Conservation (phyloP, 306 rosid species). For the Vigna nakashimae region DNA sequence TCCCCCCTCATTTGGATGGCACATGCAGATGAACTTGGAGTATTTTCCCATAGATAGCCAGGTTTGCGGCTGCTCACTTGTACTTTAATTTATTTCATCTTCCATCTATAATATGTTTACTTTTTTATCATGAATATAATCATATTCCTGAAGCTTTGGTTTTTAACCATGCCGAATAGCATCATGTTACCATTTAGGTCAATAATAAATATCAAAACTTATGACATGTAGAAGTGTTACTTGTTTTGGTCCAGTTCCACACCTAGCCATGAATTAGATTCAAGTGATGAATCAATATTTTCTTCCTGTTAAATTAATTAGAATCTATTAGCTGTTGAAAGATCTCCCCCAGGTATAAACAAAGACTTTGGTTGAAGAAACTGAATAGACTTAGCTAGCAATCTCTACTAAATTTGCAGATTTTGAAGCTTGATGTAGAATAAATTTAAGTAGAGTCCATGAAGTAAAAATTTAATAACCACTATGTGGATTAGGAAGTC, state of each 20-base stretch:
- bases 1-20: constrained; percentile 46
- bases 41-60: constrained; percentile 94
- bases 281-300: constrained; percentile 33
- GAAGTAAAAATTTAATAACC: constrained; percentile 21
- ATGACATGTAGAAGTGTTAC: constrained; percentile 22
- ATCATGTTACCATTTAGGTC: background rate
- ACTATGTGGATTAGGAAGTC: constrained; percentile 29
- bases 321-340: constrained; percentile 22
- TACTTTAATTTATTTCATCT: constrained; percentile 22
- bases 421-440: constrained; percentile 6
- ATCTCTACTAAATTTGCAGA: constrained; percentile 11
- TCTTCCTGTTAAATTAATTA: constrained; percentile 29
- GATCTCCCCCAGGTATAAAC: constrained; percentile 28
- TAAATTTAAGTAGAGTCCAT: constrained; percentile 14
- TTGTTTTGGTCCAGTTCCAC: constrained; percentile 42
- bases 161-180: background rate
- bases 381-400: constrained; percentile 11
- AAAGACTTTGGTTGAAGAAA: constrained; percentile 21
- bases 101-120: constrained; percentile 21
- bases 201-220: constrained; percentile 27
- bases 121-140: constrained; percentile 14
- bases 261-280: constrained; percentile 5
- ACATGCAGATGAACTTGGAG: constrained; percentile 96
- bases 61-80: constrained; percentile 58
- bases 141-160: background rate